Base-by-base conservation (phyloP, 2,329 filamentous ascomycete genomes). In the Fusarium agapanthi region DNA sequence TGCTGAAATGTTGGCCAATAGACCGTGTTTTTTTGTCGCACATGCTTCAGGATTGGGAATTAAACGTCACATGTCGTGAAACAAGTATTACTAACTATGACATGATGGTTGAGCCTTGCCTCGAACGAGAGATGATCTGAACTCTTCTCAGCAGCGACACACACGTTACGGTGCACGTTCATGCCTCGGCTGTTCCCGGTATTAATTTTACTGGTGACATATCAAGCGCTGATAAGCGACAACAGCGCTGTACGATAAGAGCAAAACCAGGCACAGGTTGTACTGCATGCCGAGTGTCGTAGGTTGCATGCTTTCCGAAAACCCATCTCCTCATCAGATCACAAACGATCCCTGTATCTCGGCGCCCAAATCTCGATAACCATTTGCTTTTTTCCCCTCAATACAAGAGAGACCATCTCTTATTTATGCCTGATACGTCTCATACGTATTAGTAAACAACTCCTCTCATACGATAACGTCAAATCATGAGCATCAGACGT, bases 241-340 rank as follows among this genome's bases (percentile, higher is more conserved):
- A 45, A 30, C 2, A 5, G 28, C 13, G 13, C n/a, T 24, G 15
- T 60, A 16, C 26, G 24, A 48, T 57, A 48, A 35, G 40, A 26
- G 7, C 7, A 48, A 57, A n/a, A 35, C 55, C 32, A 58, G 26
- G 55, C 41, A 30, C 32, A 30, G 55, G 20, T 16, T 22, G 28
- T 32, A 65, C 47, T 26, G 54, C 15, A 61, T 47, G 44, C 30
- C 54, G 28, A 54, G 30, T 35, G 40, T 28, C 28, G 47, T 48
- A 30, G 55, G 63, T 54, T 62, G 56, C 65, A 67, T 48, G 38
- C 37, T 28, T 43, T 55, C 35, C 55, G 41, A 68, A 67, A 62
- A 62, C 8, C 30, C 28, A n/a, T 28, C n/a, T 38, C 47, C 26
- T 30, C 43, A 34, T 30, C 41, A 55, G 15, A 28, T 26, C 37